Conservation (phyloP, 768 basidiomycete species). For the Suillus discolor region DNA sequence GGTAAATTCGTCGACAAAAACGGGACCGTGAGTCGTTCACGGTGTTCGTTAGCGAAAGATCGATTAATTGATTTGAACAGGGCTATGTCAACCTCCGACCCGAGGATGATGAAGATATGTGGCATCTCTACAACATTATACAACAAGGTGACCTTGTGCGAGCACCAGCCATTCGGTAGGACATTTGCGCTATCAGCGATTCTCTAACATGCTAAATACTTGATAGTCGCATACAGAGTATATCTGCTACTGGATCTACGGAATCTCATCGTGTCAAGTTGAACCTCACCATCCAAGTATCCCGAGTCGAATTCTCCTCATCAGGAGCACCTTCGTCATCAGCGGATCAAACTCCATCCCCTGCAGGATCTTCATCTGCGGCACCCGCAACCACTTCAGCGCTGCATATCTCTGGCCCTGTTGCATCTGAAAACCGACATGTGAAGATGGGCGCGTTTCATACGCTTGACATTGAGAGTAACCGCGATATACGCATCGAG, state of each 20-base stretch:
- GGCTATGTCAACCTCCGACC: constrained; percentile 94
- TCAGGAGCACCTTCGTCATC: constrained; percentile 54
- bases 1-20: constrained; percentile 84
- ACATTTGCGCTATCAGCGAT: neutral
- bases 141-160: constrained; percentile 85
- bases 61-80: constrained; percentile 43
- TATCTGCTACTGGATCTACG: constrained; percentile 91
- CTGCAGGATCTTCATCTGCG: constrained; percentile 30
- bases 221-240: constrained; percentile 79
- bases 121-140: constrained; percentile 99
- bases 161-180: constrained; percentile 81
- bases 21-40: constrained; percentile 58
- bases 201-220: constrained; percentile 13
- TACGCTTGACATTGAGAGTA: constrained; percentile 90
- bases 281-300: constrained; percentile 82
- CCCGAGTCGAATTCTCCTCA: constrained; percentile 80
- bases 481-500: constrained; percentile 88
- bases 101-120: constrained; percentile 99
- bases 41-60: neutral
- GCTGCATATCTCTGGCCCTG: constrained; percentile 85
- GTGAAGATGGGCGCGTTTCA: constrained; percentile 94
- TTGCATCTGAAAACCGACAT: constrained; percentile 82
- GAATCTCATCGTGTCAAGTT: constrained; percentile 88
- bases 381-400: constrained; percentile 49
- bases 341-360: constrained; percentile 39